Conservation (phyloP, 441 rosid genomes). For the Gossypium gossypioides region DNA sequence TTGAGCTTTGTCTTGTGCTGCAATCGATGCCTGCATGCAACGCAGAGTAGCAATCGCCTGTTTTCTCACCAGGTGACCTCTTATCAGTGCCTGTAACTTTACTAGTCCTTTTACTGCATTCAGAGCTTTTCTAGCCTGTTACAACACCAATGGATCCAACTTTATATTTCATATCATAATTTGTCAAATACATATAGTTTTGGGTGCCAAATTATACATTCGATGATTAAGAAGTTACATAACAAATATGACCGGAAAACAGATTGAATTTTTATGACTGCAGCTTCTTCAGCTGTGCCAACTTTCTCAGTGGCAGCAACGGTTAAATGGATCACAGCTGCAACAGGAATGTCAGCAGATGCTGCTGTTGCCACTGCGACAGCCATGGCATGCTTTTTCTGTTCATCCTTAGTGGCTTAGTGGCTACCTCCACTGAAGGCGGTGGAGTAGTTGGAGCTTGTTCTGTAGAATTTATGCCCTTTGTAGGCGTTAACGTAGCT, state of each 20-base stretch:
- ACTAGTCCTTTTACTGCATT: constrained; percentile 57
- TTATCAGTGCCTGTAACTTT: constrained; percentile 56
- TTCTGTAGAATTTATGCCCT: constrained; percentile 27
- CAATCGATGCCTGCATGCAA: constrained; percentile 53
- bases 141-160: not conserved
- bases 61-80: constrained; percentile 63
- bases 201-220: not conserved
- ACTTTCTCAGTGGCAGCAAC: constrained; percentile 24
- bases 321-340: constrained; percentile 37
- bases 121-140: constrained; percentile 80
- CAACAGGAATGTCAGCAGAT: constrained; percentile 35
- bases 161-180: not conserved
- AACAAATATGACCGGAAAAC: constrained; percentile 75
- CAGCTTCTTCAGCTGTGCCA: constrained; percentile 41
- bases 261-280: constrained; percentile 74
- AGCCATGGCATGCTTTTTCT: constrained; percentile 36
- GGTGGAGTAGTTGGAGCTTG: constrained; percentile 12
- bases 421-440: constrained; percentile 18
- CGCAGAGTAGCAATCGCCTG: constrained; percentile 55
- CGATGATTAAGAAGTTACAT: not conserved
- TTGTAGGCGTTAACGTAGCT: constrained; percentile 40
- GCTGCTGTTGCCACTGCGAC: constrained; percentile 43
- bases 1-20: constrained; percentile 48
- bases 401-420: constrained; percentile 32
- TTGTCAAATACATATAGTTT: not conserved